These are phyloP conservation scores for Magnaporthiopsis incrustans DNA, from an alignment of 2,329 filamentous ascomycete species.

Conservation along the genomic window DNA sequence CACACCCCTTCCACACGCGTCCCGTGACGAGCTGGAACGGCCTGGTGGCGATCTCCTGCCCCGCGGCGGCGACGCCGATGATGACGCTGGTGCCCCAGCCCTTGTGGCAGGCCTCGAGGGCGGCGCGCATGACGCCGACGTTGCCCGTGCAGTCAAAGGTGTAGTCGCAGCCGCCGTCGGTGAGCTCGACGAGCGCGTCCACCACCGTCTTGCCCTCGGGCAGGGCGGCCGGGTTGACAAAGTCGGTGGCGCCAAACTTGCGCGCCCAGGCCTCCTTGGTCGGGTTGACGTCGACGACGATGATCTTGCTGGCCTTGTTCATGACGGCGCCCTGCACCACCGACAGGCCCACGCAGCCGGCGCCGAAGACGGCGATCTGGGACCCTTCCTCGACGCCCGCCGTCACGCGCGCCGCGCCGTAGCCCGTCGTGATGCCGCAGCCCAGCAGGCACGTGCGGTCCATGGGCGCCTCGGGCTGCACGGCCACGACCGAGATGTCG, in stretches of 20 bases:
- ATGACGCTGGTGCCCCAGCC: constrained; percentile 98
- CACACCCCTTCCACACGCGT: constrained; percentile 95
- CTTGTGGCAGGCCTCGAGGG: constrained; percentile 97
- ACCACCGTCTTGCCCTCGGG: constrained; percentile 68
- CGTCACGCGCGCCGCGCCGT: constrained; percentile 90
- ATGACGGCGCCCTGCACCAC: constrained; percentile 90
- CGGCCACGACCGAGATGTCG: constrained; percentile 90
- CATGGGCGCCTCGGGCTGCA: constrained; percentile 85
- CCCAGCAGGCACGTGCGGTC: constrained; percentile 93
- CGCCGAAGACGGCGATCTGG: constrained; percentile 87
- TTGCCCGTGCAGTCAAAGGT: constrained; percentile 99
- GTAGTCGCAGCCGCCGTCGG: constrained; percentile 95
- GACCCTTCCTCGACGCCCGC: constrained; percentile 86
- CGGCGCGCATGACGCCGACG: constrained; percentile 89
- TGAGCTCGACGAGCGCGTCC: constrained; percentile 93
- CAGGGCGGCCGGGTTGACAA: constrained; percentile 85
- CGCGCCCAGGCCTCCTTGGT: constrained; percentile 83
- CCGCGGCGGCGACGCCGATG: constrained; percentile 93
- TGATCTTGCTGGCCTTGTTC: constrained; percentile 72
- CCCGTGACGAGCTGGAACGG: constrained; percentile 97
- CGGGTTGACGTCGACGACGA: constrained; percentile 71
- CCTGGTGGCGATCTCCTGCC: constrained; percentile 88
- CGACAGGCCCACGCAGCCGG: constrained; percentile 89
- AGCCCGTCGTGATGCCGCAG: constrained; percentile 97
- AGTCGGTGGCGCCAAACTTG: constrained; percentile 95